Evolutionary conservation across 2,329 filamentous ascomycete species (phyloP).

Genomic region (Nemania sp.): DNA sequence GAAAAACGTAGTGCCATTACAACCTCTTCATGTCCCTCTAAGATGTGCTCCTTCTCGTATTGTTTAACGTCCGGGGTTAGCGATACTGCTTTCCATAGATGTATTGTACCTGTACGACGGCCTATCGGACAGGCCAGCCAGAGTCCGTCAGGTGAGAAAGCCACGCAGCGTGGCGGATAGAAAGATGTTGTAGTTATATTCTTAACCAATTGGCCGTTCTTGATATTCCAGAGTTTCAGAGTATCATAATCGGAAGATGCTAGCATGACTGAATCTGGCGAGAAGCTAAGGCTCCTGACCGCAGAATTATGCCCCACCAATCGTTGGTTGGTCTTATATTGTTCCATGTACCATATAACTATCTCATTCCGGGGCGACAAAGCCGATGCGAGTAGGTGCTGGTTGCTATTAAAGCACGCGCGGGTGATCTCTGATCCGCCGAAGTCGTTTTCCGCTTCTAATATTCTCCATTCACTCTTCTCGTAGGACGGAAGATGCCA

Average conservation of each 20-base stretch:
- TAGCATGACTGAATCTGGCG: background rate
- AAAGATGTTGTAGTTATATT: background rate
- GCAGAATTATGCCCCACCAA: background rate
- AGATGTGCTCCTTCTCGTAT: background rate
- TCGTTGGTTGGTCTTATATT: background rate
- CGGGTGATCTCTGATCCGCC: background rate
- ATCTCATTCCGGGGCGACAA: background rate
- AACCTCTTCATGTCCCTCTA: background rate
- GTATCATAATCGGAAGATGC: slow-evolving; percentile 1
- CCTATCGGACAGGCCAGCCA: background rate
- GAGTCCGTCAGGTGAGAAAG: background rate
- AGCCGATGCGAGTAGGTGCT: background rate
- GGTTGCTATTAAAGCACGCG: background rate
- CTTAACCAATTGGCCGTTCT: background rate
- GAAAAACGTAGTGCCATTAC: slow-evolving; percentile 13
- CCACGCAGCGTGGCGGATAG: background rate
- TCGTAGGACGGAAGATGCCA: background rate
- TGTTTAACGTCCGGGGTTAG: too few relatives aligned
- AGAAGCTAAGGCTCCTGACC: background rate
- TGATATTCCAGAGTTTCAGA: background rate
- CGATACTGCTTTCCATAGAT: background rate
- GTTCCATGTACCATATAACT: background rate
- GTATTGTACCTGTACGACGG: too few relatives aligned
- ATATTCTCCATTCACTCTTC: background rate
- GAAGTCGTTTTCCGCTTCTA: background rate